Conservation (phyloP, 1,284 basidiomycete species). For the Ceraceosorus guamensis region DNA sequence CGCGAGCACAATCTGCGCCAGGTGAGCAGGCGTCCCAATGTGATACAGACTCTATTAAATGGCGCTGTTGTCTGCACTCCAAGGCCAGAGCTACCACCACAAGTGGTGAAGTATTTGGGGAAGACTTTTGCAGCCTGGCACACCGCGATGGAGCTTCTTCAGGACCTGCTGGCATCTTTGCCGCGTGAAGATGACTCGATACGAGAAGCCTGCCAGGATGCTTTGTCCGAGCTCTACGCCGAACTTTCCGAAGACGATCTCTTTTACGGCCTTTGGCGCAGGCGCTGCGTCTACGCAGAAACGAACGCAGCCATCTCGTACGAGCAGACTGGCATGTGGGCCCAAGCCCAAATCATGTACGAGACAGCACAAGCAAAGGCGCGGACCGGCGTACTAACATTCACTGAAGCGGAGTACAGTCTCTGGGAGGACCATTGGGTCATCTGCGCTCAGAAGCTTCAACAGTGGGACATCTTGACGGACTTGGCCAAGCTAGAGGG, state of each 20-base stretch:
- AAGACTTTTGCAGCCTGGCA: conserved; percentile 97
- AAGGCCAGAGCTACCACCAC: conserved; percentile 80
- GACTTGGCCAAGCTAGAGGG: conserved; percentile 76
- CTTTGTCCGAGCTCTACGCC: conserved; percentile 88
- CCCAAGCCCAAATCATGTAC: conserved; percentile 80
- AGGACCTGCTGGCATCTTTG: conserved; percentile 60
- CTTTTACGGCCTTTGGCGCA: conserved; percentile 93
- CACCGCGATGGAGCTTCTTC: conserved; percentile 79
- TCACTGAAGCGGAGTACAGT: conserved; percentile 91
- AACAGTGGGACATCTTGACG: conserved; percentile 84
- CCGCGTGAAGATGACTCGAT: conserved; percentile 65
- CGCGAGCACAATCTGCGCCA: conserved; percentile 91
- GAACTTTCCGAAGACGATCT: conserved; percentile 94
- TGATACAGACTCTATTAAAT: conserved; percentile 81
- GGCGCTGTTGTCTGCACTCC: conserved; percentile 79
- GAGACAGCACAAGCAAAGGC: conserved; percentile 85
- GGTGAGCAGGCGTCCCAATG: conserved; percentile 82
- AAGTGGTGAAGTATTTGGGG: conserved; percentile 90
- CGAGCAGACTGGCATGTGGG: conserved; percentile 97
- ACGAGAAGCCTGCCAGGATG: conserved; percentile 79
- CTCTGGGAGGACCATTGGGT: conserved; percentile 99
- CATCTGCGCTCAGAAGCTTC: conserved; percentile 85
- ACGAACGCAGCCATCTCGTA: conserved; percentile 87
- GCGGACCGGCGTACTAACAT: conserved; percentile 73
- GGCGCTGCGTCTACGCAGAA: conserved; percentile 77